Percentiles rank a stretch among this genome's conserved stretches.
phyloP scores from a whole-genome alignment of 176 grass and related monocot species.

The Triticum turgidum region DNA sequence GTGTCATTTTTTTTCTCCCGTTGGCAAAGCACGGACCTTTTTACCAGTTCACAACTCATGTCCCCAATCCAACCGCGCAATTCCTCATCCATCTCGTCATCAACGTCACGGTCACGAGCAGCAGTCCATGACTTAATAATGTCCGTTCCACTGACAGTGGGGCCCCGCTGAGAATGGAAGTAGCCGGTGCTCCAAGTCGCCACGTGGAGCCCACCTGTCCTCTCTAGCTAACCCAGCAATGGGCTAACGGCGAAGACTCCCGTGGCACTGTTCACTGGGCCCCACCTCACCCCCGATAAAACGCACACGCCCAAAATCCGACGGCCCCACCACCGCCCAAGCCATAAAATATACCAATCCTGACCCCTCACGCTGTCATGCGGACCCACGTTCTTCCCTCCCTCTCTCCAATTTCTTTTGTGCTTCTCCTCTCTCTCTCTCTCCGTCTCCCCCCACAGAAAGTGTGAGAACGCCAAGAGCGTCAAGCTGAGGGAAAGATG shows the following conservation, averaged over 20 bases:
- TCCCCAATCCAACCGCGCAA: background rate
- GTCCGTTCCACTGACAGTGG: background rate
- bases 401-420: background rate
- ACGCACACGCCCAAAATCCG: slow-evolving; percentile 15
- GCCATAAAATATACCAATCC: background rate
- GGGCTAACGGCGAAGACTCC: background rate
- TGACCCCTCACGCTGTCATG: background rate
- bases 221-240: background rate
- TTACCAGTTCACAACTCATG: background rate
- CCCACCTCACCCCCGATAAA: slow-evolving; percentile 4
- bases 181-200: background rate
- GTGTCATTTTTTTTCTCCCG: too few species aligned
- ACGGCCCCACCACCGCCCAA: background rate
- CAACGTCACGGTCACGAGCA: background rate
- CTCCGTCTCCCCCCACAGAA: background rate
- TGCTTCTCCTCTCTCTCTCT: background rate
- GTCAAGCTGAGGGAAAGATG: background rate
- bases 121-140: background rate
- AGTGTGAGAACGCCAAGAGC: background rate
- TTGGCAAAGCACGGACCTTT: too few species aligned
- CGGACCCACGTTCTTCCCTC: background rate
- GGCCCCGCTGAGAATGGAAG: background rate
- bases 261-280: background rate
- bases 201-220: slow-evolving; percentile 35
- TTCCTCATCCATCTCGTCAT: background rate